A percentile compares a stretch with the other conserved stretches of the same genome.
phyloP scores from a whole-genome alignment of 2,329 filamentous ascomycete species.

The Periconia digitata region DNA sequence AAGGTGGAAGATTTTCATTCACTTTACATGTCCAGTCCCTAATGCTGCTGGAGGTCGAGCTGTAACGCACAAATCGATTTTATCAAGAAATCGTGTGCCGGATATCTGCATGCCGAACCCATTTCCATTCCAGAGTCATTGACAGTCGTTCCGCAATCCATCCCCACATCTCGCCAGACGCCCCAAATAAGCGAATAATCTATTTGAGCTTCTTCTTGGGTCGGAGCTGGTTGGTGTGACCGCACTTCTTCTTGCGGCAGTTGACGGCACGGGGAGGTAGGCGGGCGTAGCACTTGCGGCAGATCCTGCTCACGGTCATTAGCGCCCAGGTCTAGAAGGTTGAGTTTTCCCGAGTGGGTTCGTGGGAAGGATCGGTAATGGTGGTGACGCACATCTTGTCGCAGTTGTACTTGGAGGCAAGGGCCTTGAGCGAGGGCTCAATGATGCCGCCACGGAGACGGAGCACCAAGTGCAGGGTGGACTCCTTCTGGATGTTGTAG shows the following conservation, averaged over 20 bases:
- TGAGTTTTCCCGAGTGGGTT: background rate
- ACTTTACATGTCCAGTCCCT: slow-evolving; percentile 36
- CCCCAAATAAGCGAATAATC: slow-evolving; percentile 46
- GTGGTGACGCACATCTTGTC: slow-evolving; percentile 72
- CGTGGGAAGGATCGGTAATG: too few species aligned
- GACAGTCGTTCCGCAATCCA: slow-evolving; percentile 26
- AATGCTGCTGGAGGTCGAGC: slow-evolving; percentile 26
- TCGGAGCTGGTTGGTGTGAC: slow-evolving; percentile 99
- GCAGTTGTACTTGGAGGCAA: slow-evolving; percentile 99
- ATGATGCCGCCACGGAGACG: slow-evolving; percentile 98
- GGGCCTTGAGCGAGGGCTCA: slow-evolving; percentile 96
- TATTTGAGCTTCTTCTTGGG: slow-evolving; percentile 99
- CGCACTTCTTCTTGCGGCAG: slow-evolving; percentile 99
- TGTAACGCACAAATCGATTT: slow-evolving; percentile 11
- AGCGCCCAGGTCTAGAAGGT: slow-evolving; percentile 1
- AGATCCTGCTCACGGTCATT: slow-evolving; percentile 59
- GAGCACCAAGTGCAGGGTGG: slow-evolving; percentile 96
- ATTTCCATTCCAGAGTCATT: slow-evolving; percentile 28
- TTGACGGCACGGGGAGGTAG: slow-evolving; percentile 98
- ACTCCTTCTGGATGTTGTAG: slow-evolving; percentile 99
- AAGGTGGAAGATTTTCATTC: slow-evolving; percentile 33
- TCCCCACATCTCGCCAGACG: slow-evolving; percentile 36
- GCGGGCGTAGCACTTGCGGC: slow-evolving; percentile 99
- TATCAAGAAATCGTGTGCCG: slow-evolving; percentile 23
- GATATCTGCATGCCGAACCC: slow-evolving; percentile 26